Evolutionary conservation across 768 basidiomycete species (phyloP).

Genomic region (Russula griseocarnosa): DNA sequence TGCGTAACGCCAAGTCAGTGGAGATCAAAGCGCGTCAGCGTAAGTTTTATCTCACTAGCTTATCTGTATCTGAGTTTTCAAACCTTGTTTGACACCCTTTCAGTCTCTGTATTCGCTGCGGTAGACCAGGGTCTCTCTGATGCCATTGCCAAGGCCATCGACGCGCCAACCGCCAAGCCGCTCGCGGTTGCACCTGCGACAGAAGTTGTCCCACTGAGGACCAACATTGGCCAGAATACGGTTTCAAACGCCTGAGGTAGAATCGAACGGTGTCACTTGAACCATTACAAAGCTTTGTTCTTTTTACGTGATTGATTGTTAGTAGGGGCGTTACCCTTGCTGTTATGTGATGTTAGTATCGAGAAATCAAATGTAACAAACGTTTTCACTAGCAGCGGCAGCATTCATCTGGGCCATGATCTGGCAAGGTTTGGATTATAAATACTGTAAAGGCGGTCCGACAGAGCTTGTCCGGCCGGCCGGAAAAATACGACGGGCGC

Average conservation of each 20-base stretch:
- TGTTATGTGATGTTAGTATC: neutral
- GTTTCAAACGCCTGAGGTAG: conserved; percentile 4
- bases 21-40: conserved; percentile 62
- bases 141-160: conserved; percentile 73
- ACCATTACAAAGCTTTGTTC: neutral
- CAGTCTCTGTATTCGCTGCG: conserved; percentile 41
- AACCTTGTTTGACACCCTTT: conserved; percentile 51
- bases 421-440: too few species aligned
- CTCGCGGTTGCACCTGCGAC: conserved; percentile 56
- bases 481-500: too few species aligned
- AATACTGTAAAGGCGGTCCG: too few species aligned
- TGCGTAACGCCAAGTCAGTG: conserved; percentile 55
- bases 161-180: conserved; percentile 53
- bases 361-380: neutral
- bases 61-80: neutral
- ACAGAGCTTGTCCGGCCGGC: too few species aligned
- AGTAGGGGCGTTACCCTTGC: neutral
- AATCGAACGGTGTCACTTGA: neutral
- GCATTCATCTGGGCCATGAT: too few species aligned
- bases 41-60: conserved; percentile 39
- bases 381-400: too few species aligned
- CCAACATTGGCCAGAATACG: conserved; percentile 19
- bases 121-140: conserved; percentile 73
- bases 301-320: neutral
- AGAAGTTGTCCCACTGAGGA: conserved; percentile 52